These are phyloP conservation scores for Colletotrichum sublineola DNA, from an alignment of 2,329 filamentous ascomycete species.

Conservation along the genomic window DNA sequence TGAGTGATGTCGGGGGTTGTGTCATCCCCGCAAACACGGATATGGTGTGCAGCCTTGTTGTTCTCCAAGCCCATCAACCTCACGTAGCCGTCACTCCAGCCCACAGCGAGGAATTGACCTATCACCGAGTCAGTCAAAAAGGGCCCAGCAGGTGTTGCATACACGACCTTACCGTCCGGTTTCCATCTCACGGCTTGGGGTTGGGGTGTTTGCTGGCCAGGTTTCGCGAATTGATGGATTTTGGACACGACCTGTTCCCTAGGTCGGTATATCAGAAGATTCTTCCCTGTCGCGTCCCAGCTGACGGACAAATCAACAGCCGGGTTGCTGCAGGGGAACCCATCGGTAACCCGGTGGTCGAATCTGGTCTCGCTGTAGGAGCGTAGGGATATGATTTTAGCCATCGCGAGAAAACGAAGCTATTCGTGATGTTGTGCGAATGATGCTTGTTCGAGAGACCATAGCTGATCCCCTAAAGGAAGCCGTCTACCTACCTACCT, in stretches of 20 bases:
- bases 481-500: background rate
- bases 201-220: constrained; percentile 56
- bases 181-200: constrained; percentile 73
- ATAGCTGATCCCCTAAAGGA: constrained; percentile 18
- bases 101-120: constrained; percentile 84
- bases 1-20: constrained; percentile 58
- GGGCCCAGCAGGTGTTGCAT: background rate
- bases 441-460: constrained; percentile 10
- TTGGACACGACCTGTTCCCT: constrained; percentile 77
- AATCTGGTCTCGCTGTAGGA: constrained; percentile 71
- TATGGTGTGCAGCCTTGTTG: constrained; percentile 83
- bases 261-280: constrained; percentile 82
- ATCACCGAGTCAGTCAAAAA: constrained; percentile 6
- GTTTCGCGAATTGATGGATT: constrained; percentile 59
- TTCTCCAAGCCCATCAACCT: constrained; percentile 84
- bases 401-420: constrained; percentile 41
- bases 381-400: constrained; percentile 54
- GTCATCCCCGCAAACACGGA: constrained; percentile 63
- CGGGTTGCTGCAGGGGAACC: constrained; percentile 81
- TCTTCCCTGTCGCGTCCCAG: constrained; percentile 73
- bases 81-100: constrained; percentile 84
- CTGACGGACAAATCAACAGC: constrained; percentile 87
- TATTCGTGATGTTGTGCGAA: constrained; percentile 32
- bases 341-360: constrained; percentile 65
- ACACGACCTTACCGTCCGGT: constrained; percentile 69